Evolutionary conservation across 2,329 filamentous ascomycete genomes (phyloP).

Genomic region (Lasiodiplodia sp.): DNA sequence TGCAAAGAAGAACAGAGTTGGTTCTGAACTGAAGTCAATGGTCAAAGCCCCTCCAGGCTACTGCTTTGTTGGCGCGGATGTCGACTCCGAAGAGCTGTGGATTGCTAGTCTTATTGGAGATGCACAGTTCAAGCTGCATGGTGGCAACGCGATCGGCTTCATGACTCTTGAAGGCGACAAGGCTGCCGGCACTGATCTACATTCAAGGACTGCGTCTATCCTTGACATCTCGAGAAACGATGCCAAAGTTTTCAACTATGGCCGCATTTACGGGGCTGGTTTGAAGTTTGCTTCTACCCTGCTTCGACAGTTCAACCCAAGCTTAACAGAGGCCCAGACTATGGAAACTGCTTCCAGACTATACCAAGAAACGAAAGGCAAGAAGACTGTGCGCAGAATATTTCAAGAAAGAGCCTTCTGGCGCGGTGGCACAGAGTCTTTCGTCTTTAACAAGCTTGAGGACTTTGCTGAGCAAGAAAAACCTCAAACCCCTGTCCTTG

Average conservation of each 20-base stretch:
- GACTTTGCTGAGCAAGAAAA: conserved; percentile 95
- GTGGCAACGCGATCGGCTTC: conserved; percentile 96
- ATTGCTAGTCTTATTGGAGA: conserved; percentile 96
- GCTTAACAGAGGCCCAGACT: conserved; percentile 80
- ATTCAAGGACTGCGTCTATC: conserved; percentile 91
- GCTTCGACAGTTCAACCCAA: conserved; percentile 91
- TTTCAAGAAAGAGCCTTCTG: conserved; percentile 83
- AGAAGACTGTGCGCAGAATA: conserved; percentile 77
- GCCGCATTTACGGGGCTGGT: conserved; percentile 97
- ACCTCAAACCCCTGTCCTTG: conserved; percentile 89
- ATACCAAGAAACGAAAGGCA: conserved; percentile 89
- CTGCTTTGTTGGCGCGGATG: conserved; percentile 93
- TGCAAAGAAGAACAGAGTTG: conserved; percentile 93
- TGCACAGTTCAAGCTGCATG: conserved; percentile 92
- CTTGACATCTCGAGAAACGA: conserved; percentile 93
- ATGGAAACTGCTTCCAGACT: conserved; percentile 77
- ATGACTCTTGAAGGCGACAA: conserved; percentile 99
- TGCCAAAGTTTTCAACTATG: conserved; percentile 98
- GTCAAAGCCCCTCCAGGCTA: conserved; percentile 90
- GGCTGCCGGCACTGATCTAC: conserved; percentile 88
- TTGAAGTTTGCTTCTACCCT: conserved; percentile 91
- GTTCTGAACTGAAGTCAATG: conserved; percentile 97
- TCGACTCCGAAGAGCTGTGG: conserved; percentile 97
- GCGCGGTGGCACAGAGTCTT: conserved; percentile 94
- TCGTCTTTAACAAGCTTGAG: conserved; percentile 98